Evolutionary conservation across 2,329 filamentous ascomycete species (phyloP), one percentile per base, ranked within the genome.

Genomic region (Fusarium sp.): DNA sequence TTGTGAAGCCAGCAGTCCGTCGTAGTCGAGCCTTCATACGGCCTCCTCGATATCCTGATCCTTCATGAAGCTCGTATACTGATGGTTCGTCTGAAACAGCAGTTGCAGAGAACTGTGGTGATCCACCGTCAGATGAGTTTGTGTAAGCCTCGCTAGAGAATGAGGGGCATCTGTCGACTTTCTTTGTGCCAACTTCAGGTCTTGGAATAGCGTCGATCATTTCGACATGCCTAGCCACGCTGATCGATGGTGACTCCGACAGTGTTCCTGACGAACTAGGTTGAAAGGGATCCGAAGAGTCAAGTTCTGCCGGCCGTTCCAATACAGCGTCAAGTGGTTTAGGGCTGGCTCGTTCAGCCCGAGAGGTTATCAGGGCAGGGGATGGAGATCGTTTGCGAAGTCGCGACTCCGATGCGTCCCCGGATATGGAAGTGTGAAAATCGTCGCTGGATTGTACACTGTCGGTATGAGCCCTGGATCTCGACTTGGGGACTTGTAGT

Each of bases 11-110:
- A 5, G 79, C 73, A 20, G 74, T 78, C 52, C 81, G 80, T 30
- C 80, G 70, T 2, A 82, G 74, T n/a, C 80, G 76, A 27, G 80
- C 78, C 66, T 82, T 82, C 63, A 78, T 76, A 74, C 73, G 66
- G 52, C 75, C 73, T 50, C 73, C 71, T n/a, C 72, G 74, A 18
- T 70, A 68, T 16, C 80, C 80, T 14, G 77, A 79, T 16, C 82
- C 82, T 59, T 82, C 82, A 37, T 82, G 80, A 3, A 83, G 67
- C 54, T 82, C 77, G 32, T 74, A 79, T 3, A 71, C 23, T 1
- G 65, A 62, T 20, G 43, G 7, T 13, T 73, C 72, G 25, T 70
- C 70, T 41, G 72, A 54, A 4, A 59, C 41, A 27, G 74, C 66
- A 16, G 66, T 67, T 27, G 66, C 64, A 30, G 66, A 72, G 23